phyloP scores from a whole-genome alignment of 1,139 yeast species.

The Torulaspora pretoriensis region DNA sequence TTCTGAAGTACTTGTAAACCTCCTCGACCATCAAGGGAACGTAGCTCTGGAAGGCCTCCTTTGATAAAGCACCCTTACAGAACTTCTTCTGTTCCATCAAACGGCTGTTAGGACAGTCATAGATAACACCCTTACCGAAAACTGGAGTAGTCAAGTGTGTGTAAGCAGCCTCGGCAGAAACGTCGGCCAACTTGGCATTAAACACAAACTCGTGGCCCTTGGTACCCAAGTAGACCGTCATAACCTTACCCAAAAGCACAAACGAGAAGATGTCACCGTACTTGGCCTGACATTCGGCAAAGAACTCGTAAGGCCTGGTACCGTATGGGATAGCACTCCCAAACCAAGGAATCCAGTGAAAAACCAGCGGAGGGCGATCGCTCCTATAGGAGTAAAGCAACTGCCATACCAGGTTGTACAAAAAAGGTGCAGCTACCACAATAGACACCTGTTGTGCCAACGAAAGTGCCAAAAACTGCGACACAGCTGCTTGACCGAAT shows the following conservation, averaged over 20 bases:
- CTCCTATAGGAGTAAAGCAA: conserved; percentile 64
- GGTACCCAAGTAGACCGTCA: conserved; percentile 96
- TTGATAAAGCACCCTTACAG: conserved; percentile 83
- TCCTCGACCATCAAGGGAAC: conserved; percentile 89
- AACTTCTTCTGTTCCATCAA: conserved; percentile 98
- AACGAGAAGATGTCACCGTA: conserved; percentile 93
- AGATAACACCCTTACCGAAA: conserved; percentile 94
- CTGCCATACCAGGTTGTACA: conserved; percentile 68
- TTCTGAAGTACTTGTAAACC: conserved; percentile 57
- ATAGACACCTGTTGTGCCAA: conserved; percentile 34
- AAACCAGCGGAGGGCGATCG: conserved; percentile 83
- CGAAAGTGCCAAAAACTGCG: conserved; percentile 30
- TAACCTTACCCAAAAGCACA: conserved; percentile 78
- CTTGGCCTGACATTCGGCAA: conserved; percentile 67
- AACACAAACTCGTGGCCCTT: conserved; percentile 96
- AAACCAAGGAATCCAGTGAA: conserved; percentile 92
- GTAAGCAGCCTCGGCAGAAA: conserved; percentile 95
- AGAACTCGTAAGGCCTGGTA: conserved; percentile 88
- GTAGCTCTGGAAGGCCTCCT: conserved; percentile 75
- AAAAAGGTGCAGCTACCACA: conserved; percentile 38
- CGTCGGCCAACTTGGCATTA: conserved; percentile 85
- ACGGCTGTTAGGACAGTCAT: conserved; percentile 90
- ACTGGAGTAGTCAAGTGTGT: conserved; percentile 94
- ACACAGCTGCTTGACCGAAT: conserved; percentile 16
- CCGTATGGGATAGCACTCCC: conserved; percentile 90